Evolutionary conservation across 352 stramenopile genomes (phyloP), one percentile per base, ranked within the genome.

Genomic region (Phytophthora chlamydospora): DNA sequence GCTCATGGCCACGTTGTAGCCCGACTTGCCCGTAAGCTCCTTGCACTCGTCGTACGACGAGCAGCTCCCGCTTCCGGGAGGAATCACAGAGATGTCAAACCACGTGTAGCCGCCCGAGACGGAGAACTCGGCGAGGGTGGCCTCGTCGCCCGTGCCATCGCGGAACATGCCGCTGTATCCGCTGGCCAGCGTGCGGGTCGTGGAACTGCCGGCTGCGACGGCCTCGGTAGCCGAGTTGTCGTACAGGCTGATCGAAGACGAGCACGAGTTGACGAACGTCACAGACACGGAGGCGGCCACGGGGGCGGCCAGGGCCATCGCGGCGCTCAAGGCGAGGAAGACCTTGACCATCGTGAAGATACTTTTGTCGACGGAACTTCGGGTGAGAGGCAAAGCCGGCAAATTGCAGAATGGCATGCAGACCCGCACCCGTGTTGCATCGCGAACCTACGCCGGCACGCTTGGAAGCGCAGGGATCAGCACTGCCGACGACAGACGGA

Each of bases 61-160:
- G 62, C 77, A 89, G 48, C 64, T 71, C 19, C 63, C 77, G 33
- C 68, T 74, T 64, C 73, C 75, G 1, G 81, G 81, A 41, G 76
- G 74, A 45, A 85, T 82, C 45, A 68, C 74, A 47, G 71, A 80
- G 68, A 85, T 85, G 51, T 83, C 78, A 62, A 83, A 88, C 78
- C 78, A 85, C 19, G 74, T 61, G 50, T 66, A 77, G 24, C 57
- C 64, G 39, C 66, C 69, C 11, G 50, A 39, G 48, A 85, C 16
- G 19, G 71, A 57, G 55, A 88, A 83, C 58, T 88, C 78, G 45
- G 68, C 77, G 19, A 87, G 43, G 19, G 73, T 89, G 6, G 79
- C 79, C 27, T 84, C 50, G 31, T 80, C 58, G 49, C 43, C 45
- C 9, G 49, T 52, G 58, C 73, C 73, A 51, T 88, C 65, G 35